Percentiles rank a stretch among this genome's conserved stretches.
phyloP scores from a whole-genome alignment of 2,329 filamentous ascomycete genomes.

The Penicillium psychrosexuale region DNA sequence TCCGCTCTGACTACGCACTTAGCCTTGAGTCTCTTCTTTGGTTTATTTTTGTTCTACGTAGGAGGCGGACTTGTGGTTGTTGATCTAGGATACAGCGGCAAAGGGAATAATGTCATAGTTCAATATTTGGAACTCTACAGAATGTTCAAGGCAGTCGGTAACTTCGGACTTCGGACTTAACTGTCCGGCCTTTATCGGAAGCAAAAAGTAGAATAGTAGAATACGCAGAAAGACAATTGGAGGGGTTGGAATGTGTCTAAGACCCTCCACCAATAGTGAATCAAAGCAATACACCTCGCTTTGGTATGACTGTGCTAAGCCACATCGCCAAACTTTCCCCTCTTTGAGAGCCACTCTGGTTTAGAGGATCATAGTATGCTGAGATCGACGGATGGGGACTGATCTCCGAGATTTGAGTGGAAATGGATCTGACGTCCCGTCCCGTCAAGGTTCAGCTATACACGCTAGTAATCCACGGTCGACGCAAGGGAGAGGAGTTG shows the following conservation, averaged over 20 bases:
- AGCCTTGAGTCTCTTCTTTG: neutral
- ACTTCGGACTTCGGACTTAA: neutral
- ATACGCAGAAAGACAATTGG: constrained; percentile 18
- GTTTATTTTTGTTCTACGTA: constrained; percentile 3
- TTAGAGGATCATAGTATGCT: neutral
- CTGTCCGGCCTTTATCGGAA: neutral
- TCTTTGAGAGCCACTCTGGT: constrained; percentile 9
- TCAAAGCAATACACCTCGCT: constrained; percentile 1
- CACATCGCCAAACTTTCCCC: constrained; percentile 19
- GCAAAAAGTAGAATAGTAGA: constrained; percentile 4
- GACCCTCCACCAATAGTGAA: constrained; percentile 14
- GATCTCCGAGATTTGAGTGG: constrained; percentile 2
- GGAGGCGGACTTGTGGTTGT: neutral
- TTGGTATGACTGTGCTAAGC: constrained; percentile 16
- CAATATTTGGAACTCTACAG: neutral
- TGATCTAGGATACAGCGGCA: constrained; percentile 5
- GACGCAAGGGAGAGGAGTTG: constrained; percentile 28
- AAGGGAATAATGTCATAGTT: constrained; percentile 1
- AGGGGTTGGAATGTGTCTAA: constrained; percentile 25
- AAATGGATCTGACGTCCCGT: constrained; percentile 30
- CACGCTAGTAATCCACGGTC: constrained; percentile 30
- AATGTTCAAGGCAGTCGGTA: neutral
- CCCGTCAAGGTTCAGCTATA: constrained; percentile 39
- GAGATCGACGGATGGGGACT: constrained; percentile 5
- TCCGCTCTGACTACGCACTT: constrained; percentile 7